Percentiles rank a stretch among this genome's conserved stretches.
phyloP scores from a whole-genome alignment of 345 rosid species.

The Citrus reticulata region DNA sequence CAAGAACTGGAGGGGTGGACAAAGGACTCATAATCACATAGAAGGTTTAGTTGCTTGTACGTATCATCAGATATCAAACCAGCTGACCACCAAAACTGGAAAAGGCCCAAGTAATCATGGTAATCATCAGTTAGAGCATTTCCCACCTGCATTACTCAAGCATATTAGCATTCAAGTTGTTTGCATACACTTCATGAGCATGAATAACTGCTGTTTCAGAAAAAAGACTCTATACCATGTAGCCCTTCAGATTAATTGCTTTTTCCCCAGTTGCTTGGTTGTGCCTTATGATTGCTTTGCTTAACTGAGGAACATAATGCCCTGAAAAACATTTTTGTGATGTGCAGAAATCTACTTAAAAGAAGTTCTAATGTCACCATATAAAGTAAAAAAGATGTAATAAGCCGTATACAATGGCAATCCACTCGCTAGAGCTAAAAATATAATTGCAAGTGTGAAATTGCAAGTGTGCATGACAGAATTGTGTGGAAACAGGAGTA shows the following conservation, averaged over 20 bases:
- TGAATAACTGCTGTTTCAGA: not conserved
- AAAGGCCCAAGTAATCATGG: conserved; percentile 75
- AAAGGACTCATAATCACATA: conserved; percentile 72
- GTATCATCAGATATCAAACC: conserved; percentile 92
- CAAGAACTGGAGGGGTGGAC: conserved; percentile 65
- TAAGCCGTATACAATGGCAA: not conserved
- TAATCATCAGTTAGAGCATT: conserved; percentile 88
- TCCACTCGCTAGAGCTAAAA: not conserved
- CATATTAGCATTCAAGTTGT: conserved; percentile 7
- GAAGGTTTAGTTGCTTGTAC: conserved; percentile 52
- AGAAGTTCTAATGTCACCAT: not conserved
- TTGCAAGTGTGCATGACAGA: not conserved
- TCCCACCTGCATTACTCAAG: conserved; percentile 65
- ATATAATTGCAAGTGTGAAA: not conserved
- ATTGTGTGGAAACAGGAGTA: not conserved
- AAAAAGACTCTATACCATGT: conserved; percentile 52
- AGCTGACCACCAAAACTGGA: conserved; percentile 79
- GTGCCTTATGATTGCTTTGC: conserved; percentile 65
- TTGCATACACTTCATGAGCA: not conserved
- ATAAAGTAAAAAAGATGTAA: not conserved
- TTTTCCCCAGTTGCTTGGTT: conserved; percentile 40
- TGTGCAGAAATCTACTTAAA: not conserved
- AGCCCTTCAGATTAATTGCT: conserved; percentile 77
- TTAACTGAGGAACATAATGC: conserved; percentile 94
- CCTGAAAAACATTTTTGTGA: conserved; percentile 41